A percentile compares a stretch with the other conserved stretches of the same genome.
Evolutionary conservation across 306 rosid genomes (phyloP).

Genomic region (Casuarina cunninghamiana): DNA sequence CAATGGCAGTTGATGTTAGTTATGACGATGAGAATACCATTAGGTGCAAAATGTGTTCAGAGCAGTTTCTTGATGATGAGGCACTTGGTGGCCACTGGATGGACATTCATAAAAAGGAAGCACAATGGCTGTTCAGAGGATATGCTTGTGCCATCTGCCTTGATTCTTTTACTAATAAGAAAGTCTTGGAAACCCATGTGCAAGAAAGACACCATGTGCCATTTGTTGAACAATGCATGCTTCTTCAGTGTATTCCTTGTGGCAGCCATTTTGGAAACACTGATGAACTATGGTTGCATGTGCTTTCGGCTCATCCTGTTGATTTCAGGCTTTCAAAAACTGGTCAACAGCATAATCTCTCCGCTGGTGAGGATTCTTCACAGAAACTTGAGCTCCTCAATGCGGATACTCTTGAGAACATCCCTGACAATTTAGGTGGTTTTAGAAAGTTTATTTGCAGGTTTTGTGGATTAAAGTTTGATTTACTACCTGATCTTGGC

Average conservation of each 20-base stretch:
- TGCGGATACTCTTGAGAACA: conserved; percentile 55
- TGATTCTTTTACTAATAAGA: conserved; percentile 90
- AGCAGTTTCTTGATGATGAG: conserved; percentile 69
- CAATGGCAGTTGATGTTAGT: conserved; percentile 42
- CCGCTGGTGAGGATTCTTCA: conserved; percentile 55
- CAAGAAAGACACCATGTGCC: conserved; percentile 94
- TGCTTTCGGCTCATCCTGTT: conserved; percentile 64
- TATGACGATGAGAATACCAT: conserved; percentile 49
- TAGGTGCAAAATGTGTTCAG: conserved; percentile 78
- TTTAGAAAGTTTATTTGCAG: conserved; percentile 73
- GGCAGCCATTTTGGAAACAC: conserved; percentile 86
- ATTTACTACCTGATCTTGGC: conserved; percentile 96
- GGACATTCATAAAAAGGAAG: conserved; percentile 95
- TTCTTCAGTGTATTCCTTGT: conserved; percentile 95
- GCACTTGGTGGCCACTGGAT: conserved; percentile 88
- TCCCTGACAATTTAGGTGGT: conserved; percentile 53
- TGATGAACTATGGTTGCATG: conserved; percentile 90
- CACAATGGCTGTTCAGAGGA: conserved; percentile 97
- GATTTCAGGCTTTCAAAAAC: conserved; percentile 66
- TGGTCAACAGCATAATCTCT: conserved; percentile 47
- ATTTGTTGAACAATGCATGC: conserved; percentile 97
- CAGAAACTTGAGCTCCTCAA: conserved; percentile 50
- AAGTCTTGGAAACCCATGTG: conserved; percentile 87
- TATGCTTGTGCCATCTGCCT: conserved; percentile 95
- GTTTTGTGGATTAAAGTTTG: conserved; percentile 96